Evolutionary conservation across 352 stramenopile genomes (phyloP).

Genomic region (Phytophthora quininea): DNA sequence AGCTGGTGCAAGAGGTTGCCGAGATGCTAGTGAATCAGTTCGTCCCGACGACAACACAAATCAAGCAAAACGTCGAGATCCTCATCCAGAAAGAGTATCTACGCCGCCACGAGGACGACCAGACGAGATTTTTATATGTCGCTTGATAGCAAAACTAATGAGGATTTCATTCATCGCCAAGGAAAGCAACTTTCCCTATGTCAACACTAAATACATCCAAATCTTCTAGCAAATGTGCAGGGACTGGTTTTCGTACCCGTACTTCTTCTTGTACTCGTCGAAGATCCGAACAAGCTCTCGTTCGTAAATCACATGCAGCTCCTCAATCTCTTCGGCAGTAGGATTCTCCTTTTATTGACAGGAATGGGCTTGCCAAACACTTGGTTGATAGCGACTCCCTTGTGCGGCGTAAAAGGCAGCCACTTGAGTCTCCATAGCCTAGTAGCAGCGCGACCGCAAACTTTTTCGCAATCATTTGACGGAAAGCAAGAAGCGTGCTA

Average conservation of each 20-base stretch:
- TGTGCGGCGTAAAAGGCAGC: conserved; percentile 61
- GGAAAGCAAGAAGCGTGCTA: conserved; percentile 63
- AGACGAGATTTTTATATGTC: conserved; percentile 72
- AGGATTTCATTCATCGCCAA: conserved; percentile 15
- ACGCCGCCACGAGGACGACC: conserved; percentile 64
- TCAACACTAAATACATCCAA: conserved; percentile 18
- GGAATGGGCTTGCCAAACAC: conserved; percentile 78
- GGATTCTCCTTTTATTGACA: conserved; percentile 66
- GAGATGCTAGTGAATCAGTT: conserved; percentile 83
- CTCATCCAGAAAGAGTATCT: conserved; percentile 88
- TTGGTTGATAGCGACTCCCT: conserved; percentile 65
- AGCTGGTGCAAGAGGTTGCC: conserved; percentile 69
- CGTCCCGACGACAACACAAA: conserved; percentile 53
- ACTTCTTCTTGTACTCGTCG: conserved; percentile 85
- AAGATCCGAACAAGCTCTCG: conserved; percentile 78
- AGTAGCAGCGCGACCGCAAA: conserved; percentile 71
- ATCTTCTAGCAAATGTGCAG: conserved; percentile 61
- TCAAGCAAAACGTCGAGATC: conserved; percentile 86
- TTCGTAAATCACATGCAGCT: conserved; percentile 70
- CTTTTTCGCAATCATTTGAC: conserved; percentile 69
- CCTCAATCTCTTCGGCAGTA: conserved; percentile 67
- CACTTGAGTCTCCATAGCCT: conserved; percentile 62
- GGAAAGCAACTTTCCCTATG: conserved; percentile 4
- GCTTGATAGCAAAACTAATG: conserved; percentile 41
- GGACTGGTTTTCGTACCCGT: conserved; percentile 61